Evolutionary conservation across 2,329 filamentous ascomycete species (phyloP).

Genomic region (Coniochaeta sp.): DNA sequence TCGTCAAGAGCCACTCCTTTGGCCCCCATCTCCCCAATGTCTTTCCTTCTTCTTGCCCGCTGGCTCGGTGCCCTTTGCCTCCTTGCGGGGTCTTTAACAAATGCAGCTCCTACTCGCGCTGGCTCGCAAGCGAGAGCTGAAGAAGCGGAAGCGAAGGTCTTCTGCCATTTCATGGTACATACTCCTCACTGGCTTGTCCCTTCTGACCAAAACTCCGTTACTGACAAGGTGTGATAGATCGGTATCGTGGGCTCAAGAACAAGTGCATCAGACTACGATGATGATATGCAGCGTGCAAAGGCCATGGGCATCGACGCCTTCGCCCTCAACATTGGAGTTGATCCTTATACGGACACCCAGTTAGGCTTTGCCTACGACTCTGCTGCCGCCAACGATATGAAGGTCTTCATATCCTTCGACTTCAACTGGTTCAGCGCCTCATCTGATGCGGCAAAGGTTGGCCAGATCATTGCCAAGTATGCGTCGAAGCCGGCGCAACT

Average conservation of each 20-base stretch:
- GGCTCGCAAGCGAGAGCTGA: slow-evolving; percentile 1
- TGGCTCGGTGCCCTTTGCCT: slow-evolving; percentile 8
- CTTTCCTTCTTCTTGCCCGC: slow-evolving; percentile 5
- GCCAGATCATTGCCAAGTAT: slow-evolving; percentile 38
- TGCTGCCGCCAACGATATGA: slow-evolving; percentile 38
- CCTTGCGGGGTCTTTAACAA: slow-evolving; percentile 5
- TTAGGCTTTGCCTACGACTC: slow-evolving; percentile 41
- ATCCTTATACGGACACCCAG: slow-evolving; percentile 36
- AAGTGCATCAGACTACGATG: slow-evolving; percentile 9
- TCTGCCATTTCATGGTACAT: slow-evolving; percentile 11
- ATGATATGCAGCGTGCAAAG: slow-evolving; percentile 10
- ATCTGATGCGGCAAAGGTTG: slow-evolving; percentile 29
- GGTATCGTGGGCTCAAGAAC: slow-evolving; percentile 9
- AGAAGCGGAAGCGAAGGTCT: slow-evolving; percentile 7
- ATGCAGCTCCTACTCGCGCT: slow-evolving; percentile 5
- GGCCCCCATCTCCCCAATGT: not conserved
- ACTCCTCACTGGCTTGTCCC: not conserved
- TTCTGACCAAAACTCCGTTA: not conserved
- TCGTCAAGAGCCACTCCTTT: not conserved
- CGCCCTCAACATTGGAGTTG: slow-evolving; percentile 23
- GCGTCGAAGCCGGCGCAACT: slow-evolving; percentile 36
- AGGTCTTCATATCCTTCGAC: slow-evolving; percentile 51
- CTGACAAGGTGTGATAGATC: slow-evolving; percentile 6
- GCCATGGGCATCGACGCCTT: slow-evolving; percentile 20
- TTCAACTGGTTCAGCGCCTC: slow-evolving; percentile 38